A percentile compares a stretch with the other conserved stretches of the same genome.
phyloP scores from a whole-genome alignment of 164 flowering plant genomes.

The Saururus chinensis region DNA sequence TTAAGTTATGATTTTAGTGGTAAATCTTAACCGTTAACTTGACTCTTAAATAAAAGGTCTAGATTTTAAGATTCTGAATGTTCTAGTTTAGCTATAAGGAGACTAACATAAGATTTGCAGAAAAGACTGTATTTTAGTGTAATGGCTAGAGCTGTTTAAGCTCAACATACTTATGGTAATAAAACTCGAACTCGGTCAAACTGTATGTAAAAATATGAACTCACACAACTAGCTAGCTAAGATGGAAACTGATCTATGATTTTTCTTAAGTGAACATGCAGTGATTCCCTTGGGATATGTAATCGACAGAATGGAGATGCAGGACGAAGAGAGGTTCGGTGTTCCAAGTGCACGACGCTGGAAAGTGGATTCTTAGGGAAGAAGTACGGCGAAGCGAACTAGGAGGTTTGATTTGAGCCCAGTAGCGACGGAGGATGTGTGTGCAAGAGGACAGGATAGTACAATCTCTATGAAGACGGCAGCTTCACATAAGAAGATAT shows the following conservation, averaged over 20 bases:
- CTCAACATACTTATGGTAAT: too few species aligned
- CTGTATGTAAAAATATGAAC: too few species aligned
- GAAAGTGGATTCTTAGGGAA: not conserved
- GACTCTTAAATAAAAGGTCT: too few species aligned
- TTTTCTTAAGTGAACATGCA: not conserved
- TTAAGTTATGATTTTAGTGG: too few species aligned
- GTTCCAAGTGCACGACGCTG: not conserved
- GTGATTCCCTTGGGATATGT: not conserved
- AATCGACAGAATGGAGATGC: not conserved
- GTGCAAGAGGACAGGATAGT: not conserved
- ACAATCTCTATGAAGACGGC: not conserved
- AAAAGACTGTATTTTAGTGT: too few species aligned
- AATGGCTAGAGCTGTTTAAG: too few species aligned
- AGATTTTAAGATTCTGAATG: too few species aligned
- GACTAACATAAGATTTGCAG: too few species aligned
- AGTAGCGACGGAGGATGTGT: not conserved
- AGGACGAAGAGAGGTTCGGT: slow-evolving; percentile 1
- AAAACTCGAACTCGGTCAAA: too few species aligned
- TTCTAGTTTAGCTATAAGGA: too few species aligned
- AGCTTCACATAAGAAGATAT: not conserved
- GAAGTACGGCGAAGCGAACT: not conserved
- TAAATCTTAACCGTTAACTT: too few species aligned
- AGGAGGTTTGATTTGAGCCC: not conserved
- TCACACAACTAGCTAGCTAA: too few species aligned
- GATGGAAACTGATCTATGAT: not conserved